Evolutionary conservation across 176 grass and related monocot genomes (phyloP).

Genomic region (Zizania latifolia): DNA sequence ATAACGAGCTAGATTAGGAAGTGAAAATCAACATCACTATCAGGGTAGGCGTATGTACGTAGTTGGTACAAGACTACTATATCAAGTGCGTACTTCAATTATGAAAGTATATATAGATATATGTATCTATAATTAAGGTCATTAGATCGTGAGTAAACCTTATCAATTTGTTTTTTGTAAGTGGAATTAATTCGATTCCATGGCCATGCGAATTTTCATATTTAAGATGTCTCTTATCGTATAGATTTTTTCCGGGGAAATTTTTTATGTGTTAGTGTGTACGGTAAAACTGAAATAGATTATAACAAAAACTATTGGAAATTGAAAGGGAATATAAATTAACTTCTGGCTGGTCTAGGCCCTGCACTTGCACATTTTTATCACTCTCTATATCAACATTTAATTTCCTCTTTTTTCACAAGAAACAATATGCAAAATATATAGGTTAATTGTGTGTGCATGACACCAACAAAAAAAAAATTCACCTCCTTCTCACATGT

Average conservation of each 20-base stretch:
- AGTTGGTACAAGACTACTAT: not conserved
- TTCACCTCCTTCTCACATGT: too few relatives aligned
- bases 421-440: not conserved
- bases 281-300: not conserved
- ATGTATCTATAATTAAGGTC: not conserved
- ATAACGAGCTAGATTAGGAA: not conserved
- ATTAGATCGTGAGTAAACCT: not conserved
- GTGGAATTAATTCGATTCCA: not conserved
- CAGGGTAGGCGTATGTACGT: not conserved
- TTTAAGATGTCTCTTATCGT: not conserved
- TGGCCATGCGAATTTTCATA: not conserved
- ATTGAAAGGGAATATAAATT: too few relatives aligned
- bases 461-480: not conserved
- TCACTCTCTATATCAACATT: too few relatives aligned
- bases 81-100: slow-evolving; percentile 7
- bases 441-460: not conserved
- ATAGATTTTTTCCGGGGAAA: not conserved
- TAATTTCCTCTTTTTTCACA: too few relatives aligned
- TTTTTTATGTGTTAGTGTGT: not conserved
- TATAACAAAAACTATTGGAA: too few relatives aligned
- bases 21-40: slow-evolving; percentile 30
- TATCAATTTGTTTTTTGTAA: not conserved
- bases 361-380: too few relatives aligned
- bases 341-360: too few relatives aligned
- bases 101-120: not conserved